Evolutionary conservation across 2,329 filamentous ascomycete genomes (phyloP).

Genomic region (Paracoccidioides brasiliensis): DNA sequence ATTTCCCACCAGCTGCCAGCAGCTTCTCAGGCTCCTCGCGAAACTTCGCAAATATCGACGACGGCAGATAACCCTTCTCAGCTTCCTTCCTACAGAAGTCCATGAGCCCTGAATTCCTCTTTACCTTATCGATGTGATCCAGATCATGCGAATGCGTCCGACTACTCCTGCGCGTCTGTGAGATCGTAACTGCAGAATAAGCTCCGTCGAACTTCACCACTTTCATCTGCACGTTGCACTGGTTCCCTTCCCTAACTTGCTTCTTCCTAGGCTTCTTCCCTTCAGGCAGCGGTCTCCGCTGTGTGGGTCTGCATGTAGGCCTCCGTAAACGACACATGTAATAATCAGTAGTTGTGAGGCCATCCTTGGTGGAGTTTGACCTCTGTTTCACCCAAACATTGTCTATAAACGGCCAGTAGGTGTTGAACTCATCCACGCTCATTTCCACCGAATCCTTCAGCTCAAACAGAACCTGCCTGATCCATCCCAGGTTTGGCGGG

Average conservation of each 20-base stretch:
- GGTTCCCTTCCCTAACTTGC: constrained; percentile 32
- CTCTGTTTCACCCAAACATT: constrained; percentile 39
- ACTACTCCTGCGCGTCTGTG: constrained; percentile 29
- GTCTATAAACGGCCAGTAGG: constrained; percentile 37
- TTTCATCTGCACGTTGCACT: constrained; percentile 37
- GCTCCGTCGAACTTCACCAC: constrained; percentile 33
- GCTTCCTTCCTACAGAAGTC: constrained; percentile 34
- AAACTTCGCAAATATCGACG: constrained; percentile 37
- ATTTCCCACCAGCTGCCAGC: constrained; percentile 32
- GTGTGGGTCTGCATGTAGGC: constrained; percentile 26
- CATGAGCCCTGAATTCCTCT: constrained; percentile 37
- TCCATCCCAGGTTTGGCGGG: constrained; percentile 31
- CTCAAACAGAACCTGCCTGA: constrained; percentile 33
- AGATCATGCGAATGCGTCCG: constrained; percentile 33
- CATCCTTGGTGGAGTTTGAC: constrained; percentile 29
- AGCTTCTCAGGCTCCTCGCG: constrained; percentile 34
- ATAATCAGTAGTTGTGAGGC: constrained; percentile 33
- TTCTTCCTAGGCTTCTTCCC: constrained; percentile 35
- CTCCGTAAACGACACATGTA: constrained; percentile 36
- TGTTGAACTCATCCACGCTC: constrained; percentile 33
- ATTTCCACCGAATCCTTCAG: constrained; percentile 36
- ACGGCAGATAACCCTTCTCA: constrained; percentile 35
- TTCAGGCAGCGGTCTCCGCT: constrained; percentile 30
- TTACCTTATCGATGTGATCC: constrained; percentile 36
- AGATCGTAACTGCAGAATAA: constrained; percentile 31